phyloP scores from a whole-genome alignment of 2,329 filamentous ascomycete genomes.

The Botrytis aclada region DNA sequence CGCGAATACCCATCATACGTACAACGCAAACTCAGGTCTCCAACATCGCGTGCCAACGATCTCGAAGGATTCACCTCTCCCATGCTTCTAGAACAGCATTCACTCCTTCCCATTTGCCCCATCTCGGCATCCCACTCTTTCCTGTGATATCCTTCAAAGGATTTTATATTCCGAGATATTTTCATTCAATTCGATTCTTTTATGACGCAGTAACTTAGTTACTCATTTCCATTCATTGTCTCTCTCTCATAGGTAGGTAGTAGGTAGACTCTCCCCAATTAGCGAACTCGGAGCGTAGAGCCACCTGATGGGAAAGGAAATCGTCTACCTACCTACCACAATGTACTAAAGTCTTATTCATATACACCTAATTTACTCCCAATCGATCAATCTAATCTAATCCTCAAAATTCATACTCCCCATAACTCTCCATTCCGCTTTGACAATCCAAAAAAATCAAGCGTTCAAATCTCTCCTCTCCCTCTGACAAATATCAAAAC shows the following conservation, averaged over 20 bases:
- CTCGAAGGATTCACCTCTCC: background rate
- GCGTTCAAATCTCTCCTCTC: background rate
- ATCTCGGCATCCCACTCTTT: background rate
- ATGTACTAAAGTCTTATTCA: no score
- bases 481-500: background rate
- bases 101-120: background rate
- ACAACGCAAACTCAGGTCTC: background rate
- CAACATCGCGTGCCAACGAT: background rate
- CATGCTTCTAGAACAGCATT: background rate
- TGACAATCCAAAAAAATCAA: background rate
- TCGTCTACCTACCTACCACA: background rate
- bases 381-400: background rate
- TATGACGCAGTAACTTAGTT: background rate
- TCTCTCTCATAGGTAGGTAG: background rate
- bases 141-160: background rate
- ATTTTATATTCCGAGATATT: background rate
- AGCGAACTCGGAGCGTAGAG: background rate
- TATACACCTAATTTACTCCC: background rate
- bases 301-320: background rate
- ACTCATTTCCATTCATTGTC: background rate
- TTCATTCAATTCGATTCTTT: background rate
- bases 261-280: background rate
- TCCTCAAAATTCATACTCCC: background rate
- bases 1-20: background rate
- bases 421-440: background rate